Percentiles rank a stretch among this genome's conserved stretches.
phyloP scores from a whole-genome alignment of 768 basidiomycete genomes.

The Termitomyces sp. region DNA sequence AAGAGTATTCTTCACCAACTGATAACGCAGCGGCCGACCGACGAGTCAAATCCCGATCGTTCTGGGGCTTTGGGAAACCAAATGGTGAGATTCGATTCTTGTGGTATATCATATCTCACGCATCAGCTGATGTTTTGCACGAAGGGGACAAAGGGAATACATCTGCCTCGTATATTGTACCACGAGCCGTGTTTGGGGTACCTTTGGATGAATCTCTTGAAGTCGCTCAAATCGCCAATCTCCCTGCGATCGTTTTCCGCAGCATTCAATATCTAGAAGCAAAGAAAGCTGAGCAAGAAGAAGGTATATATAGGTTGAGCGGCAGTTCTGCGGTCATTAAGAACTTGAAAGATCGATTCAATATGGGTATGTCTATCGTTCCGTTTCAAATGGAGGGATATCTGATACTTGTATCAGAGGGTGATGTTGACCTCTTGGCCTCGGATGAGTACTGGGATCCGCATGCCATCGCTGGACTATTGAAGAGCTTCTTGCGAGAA shows the following conservation, averaged over 20 bases:
- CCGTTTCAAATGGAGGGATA: constrained; percentile 4
- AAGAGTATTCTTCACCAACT: constrained; percentile 46
- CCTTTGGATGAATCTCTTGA: constrained; percentile 83
- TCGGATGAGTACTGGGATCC: constrained; percentile 96
- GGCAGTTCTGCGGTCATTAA: constrained; percentile 96
- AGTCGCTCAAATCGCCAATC: constrained; percentile 80
- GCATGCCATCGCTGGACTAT: constrained; percentile 91
- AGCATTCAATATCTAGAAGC: constrained; percentile 93
- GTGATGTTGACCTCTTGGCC: constrained; percentile 87
- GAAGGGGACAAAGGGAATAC: constrained; percentile 29
- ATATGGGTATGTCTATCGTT: constrained; percentile 55
- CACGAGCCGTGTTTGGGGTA: constrained; percentile 85
- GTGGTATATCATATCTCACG: neutral
- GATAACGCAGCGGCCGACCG: constrained; percentile 49
- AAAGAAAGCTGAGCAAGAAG: constrained; percentile 92
- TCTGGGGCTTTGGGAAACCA: constrained; percentile 86
- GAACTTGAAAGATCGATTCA: constrained; percentile 88
- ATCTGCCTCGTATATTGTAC: constrained; percentile 28
- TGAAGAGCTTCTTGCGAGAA: constrained; percentile 92
- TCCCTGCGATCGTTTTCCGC: constrained; percentile 94
- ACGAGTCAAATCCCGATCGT: constrained; percentile 83
- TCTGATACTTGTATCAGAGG: constrained; percentile 50
- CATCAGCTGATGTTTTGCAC: neutral
- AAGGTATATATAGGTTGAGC: constrained; percentile 94
- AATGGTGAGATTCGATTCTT: constrained; percentile 32